Base-by-base conservation (phyloP, 371 early-diverging fungal species). In the Mortierella polycephala region DNA sequence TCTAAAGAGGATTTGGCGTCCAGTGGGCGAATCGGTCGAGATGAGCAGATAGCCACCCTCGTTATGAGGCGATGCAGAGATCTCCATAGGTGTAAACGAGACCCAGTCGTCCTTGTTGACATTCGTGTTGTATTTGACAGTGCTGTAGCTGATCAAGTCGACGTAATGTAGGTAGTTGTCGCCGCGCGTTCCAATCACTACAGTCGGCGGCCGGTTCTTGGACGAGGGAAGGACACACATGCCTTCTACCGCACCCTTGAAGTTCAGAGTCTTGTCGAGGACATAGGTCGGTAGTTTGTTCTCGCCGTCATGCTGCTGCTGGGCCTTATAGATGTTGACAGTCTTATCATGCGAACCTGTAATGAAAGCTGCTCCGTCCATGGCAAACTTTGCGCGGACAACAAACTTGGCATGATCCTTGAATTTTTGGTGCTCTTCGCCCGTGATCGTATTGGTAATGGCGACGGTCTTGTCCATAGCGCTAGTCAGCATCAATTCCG, bases 41-140 rank as follows among this genome's bases (percentile, higher is more conserved):
- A 86, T 85, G 11, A 92, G 83, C 44, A 94, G 41, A 67, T 89
- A 85, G 37, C 74, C 79, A 7, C 88, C 89, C 30, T 81, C 58
- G 54, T 87, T 87, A 23, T 55, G 85, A 53, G 82, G 91, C 7
- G 83, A 86, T 1, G 82, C 80, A 1, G 87, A 81, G 40, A 95
- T 67, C 71, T 90, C 88, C 84, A 90, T 85, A 14, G 94, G 89
- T 1, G 92, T 91, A 70, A 94, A 95, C 0, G 93, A 92, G 11
- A 95, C 90, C 93, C 93, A 93, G 66, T 90, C 87, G 71, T 95
- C 95, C 20, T 88, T 88, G 80, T 92, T 92, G 47, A 85, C 73
- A 71, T 95, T 95, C 91, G 94, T 90, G 65, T 93, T 93, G 65
- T 83, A 83, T 42, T 72, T 80, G 46, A 74, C 71, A 46, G 63